phyloP scores from a whole-genome alignment of 306 rosid species.

The Malus sieversii region DNA sequence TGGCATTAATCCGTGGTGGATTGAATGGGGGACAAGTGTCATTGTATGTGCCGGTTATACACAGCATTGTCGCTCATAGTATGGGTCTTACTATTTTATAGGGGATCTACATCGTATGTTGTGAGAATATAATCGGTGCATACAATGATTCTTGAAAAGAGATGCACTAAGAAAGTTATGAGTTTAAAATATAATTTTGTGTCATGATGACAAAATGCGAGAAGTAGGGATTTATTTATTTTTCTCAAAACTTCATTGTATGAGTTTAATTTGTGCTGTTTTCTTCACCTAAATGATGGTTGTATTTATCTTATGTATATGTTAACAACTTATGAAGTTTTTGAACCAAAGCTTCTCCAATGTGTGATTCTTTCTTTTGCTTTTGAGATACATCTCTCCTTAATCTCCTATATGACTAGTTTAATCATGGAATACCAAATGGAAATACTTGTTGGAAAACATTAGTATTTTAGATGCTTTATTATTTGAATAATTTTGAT shows the following conservation, averaged over 20 bases:
- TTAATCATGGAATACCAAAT: neutral
- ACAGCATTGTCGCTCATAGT: neutral
- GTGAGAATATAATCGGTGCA: neutral
- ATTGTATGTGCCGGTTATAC: neutral
- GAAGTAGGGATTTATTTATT: neutral
- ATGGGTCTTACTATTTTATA: neutral
- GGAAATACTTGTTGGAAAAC: neutral
- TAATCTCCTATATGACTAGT: neutral
- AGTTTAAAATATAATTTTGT: neutral
- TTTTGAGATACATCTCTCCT: neutral
- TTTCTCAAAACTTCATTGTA: neutral
- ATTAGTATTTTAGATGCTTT: too few species aligned
- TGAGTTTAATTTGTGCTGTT: neutral
- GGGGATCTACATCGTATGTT: neutral
- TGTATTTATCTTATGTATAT: neutral
- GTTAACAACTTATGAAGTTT: neutral
- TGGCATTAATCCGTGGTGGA: conserved; percentile 1
- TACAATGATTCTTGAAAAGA: neutral
- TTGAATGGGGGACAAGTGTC: neutral
- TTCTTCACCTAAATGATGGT: neutral
- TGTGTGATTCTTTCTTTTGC: neutral
- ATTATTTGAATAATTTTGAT: too few species aligned
- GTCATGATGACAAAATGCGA: neutral
- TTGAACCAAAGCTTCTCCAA: neutral
- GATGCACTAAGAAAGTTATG: neutral